Evolutionary conservation across 2,329 filamentous ascomycete species (phyloP).

Genomic region (Dactylella cylindrospora): DNA sequence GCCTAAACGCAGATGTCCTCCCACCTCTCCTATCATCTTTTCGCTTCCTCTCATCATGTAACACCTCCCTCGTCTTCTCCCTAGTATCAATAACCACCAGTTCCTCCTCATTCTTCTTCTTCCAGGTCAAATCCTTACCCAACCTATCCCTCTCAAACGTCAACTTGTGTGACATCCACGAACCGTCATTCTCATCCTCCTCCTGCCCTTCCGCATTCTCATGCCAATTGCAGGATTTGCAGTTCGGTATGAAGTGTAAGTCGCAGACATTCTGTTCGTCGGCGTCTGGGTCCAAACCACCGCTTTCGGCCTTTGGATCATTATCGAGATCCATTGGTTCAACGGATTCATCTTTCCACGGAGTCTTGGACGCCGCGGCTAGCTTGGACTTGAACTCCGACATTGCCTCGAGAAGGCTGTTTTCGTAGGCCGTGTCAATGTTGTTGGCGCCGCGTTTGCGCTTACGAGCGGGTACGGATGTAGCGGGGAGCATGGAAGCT

Average conservation of each 20-base stretch:
- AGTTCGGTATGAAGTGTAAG: slow-evolving; percentile 92
- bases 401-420: slow-evolving; percentile 68
- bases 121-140: slow-evolving; percentile 87
- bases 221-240: slow-evolving; percentile 90
- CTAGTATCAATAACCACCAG: slow-evolving; percentile 89
- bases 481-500: slow-evolving; percentile 68
- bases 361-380: slow-evolving; percentile 56
- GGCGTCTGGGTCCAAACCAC: slow-evolving; percentile 56
- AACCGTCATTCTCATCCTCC: slow-evolving; percentile 53
- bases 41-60: slow-evolving; percentile 64
- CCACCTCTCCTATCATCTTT: slow-evolving; percentile 56
- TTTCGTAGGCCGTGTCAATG: slow-evolving; percentile 60
- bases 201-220: slow-evolving; percentile 60
- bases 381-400: slow-evolving; percentile 79
- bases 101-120: slow-evolving; percentile 87
- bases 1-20: slow-evolving; percentile 47
- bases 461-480: slow-evolving; percentile 70
- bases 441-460: slow-evolving; percentile 62
- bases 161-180: slow-evolving; percentile 70
- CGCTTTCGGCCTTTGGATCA: slow-evolving; percentile 48
- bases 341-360: slow-evolving; percentile 48
- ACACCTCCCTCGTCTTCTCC: slow-evolving; percentile 73
- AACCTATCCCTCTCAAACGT: slow-evolving; percentile 85
- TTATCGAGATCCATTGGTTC: slow-evolving; percentile 44
- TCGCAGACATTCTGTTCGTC: slow-evolving; percentile 80